Conservation (phyloP, 2,329 filamentous ascomycete species). For the Arthrobotrys iridis region DNA sequence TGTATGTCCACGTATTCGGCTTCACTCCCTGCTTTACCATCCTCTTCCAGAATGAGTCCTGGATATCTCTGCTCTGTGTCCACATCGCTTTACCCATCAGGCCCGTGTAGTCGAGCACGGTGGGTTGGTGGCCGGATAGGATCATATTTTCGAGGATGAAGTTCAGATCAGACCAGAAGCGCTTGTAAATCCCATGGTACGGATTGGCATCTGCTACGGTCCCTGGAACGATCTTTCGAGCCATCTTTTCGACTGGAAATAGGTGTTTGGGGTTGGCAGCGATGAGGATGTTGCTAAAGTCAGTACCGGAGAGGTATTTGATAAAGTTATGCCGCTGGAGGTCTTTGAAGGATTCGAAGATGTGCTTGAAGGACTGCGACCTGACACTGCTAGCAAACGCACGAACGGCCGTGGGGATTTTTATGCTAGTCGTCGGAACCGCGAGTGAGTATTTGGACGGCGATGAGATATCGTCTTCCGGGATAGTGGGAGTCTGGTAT, state of each 20-base stretch:
- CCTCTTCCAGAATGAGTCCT: slow-evolving; percentile 28
- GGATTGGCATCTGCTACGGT: slow-evolving; percentile 32
- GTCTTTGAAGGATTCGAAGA: slow-evolving; percentile 35
- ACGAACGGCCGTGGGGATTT: slow-evolving; percentile 28
- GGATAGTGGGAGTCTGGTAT: not conserved
- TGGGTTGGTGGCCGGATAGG: slow-evolving; percentile 25
- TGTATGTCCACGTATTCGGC: slow-evolving; percentile 54
- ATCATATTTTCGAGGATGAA: slow-evolving; percentile 43
- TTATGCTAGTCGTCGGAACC: not conserved
- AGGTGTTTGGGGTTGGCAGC: slow-evolving; percentile 36
- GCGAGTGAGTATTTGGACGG: slow-evolving; percentile 39
- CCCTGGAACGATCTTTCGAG: slow-evolving; percentile 29
- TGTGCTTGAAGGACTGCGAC: slow-evolving; percentile 15
- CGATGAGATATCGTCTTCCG: not conserved
- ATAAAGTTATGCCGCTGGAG: slow-evolving; percentile 31
- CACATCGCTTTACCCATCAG: slow-evolving; percentile 51
- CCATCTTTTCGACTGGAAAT: slow-evolving; percentile 31
- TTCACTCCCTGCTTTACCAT: slow-evolving; percentile 34
- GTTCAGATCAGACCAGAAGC: slow-evolving; percentile 46
- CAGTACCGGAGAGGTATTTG: slow-evolving; percentile 28
- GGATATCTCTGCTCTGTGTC: slow-evolving; percentile 15
- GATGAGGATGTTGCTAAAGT: slow-evolving; percentile 44
- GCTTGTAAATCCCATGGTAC: not conserved
- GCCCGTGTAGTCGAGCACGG: slow-evolving; percentile 45
- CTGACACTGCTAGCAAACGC: slow-evolving; percentile 20